These are phyloP conservation scores for Epichloe elymi DNA, from an alignment of 2,329 filamentous ascomycete genomes.

Conservation along the genomic window DNA sequence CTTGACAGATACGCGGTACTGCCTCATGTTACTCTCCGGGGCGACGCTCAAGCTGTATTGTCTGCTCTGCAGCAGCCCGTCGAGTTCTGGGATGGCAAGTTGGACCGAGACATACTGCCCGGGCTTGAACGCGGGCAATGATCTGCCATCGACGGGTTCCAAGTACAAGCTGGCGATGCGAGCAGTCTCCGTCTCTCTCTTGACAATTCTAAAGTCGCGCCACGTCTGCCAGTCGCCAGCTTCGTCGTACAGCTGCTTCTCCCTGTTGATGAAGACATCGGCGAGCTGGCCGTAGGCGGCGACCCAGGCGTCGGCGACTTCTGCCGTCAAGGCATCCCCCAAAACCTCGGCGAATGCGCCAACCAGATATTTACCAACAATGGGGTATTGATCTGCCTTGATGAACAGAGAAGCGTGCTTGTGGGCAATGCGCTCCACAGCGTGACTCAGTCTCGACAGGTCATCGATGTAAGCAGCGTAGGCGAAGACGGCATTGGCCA, in stretches of 20 bases:
- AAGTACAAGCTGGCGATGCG: constrained; percentile 59
- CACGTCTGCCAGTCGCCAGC: constrained; percentile 31
- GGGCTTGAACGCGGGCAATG: constrained; percentile 48
- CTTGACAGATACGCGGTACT: constrained; percentile 67
- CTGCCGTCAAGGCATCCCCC: constrained; percentile 51
- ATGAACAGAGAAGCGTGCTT: constrained; percentile 66
- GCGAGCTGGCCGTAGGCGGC: constrained; percentile 61
- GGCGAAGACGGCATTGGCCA: constrained; percentile 55
- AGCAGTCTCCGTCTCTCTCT: constrained; percentile 47
- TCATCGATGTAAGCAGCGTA: constrained; percentile 65
- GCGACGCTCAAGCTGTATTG: constrained; percentile 64
- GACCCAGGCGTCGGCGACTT: constrained; percentile 57
- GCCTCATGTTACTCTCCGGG: constrained; percentile 31
- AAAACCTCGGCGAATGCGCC: constrained; percentile 55
- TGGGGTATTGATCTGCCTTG: constrained; percentile 52
- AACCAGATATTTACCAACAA: constrained; percentile 57
- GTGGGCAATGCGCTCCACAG: constrained; percentile 56
- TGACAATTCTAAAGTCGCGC: constrained; percentile 40
- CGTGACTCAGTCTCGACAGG: constrained; percentile 41
- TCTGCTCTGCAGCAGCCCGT: constrained; percentile 50
- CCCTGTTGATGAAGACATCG: constrained; percentile 53
- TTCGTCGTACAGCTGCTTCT: constrained; percentile 46
- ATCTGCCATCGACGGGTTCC: constrained; percentile 40
- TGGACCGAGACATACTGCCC: constrained; percentile 64
- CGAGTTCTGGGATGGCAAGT: constrained; percentile 44